Evolutionary conservation across 164 flowering plant genomes (phyloP), one percentile per base, ranked within the genome.

Genomic region (Berberis thunbergii): DNA sequence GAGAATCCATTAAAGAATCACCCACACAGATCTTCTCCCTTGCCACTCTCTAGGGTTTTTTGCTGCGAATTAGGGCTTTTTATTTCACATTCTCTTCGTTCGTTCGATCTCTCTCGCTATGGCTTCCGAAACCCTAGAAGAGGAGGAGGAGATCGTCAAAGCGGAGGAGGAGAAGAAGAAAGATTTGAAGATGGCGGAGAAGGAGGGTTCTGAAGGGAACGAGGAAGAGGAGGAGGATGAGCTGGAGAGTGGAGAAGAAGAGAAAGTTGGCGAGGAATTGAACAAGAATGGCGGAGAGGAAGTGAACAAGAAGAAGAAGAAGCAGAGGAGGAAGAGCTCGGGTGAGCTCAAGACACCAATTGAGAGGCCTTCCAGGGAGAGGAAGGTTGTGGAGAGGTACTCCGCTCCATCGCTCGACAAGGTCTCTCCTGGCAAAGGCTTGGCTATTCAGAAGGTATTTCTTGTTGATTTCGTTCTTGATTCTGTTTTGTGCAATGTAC

Each of bases 381-480:
- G 92, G 74, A 90, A 86, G 66, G 57, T 70, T 5, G 97, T 90
- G n/a, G 86, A 85, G 63, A 69, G 92, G 67, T 88, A 78, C 68
- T 73, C 83, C 0, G 86, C 65, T 4, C 69, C 77, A 0, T 62
- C 78, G n/a, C 38, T 71, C 6, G 70, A 68, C 2, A 74, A 77
- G 54, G 43, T 65, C 12, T 59, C 83, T 0, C 66, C 78, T 0
- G 42, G 70, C 43, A 90, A 85, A 63, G 64, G 66, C 0, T 40
- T 90, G 59, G 66, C 83, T 1, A 86, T 90, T 78, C 86, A 74
- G 54, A 78, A 90, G 97, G 97, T 85, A 73, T 53, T 26, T 26
- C 26, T 26, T 26, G 26, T 26, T 26, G 26, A 26, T 26, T 26
- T 26, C 26, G 26, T 26, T 26, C 26, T 26, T 26, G 26, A 26